Base-by-base conservation (phyloP, 2,329 filamentous ascomycete species). In the Microdochium paspali region DNA sequence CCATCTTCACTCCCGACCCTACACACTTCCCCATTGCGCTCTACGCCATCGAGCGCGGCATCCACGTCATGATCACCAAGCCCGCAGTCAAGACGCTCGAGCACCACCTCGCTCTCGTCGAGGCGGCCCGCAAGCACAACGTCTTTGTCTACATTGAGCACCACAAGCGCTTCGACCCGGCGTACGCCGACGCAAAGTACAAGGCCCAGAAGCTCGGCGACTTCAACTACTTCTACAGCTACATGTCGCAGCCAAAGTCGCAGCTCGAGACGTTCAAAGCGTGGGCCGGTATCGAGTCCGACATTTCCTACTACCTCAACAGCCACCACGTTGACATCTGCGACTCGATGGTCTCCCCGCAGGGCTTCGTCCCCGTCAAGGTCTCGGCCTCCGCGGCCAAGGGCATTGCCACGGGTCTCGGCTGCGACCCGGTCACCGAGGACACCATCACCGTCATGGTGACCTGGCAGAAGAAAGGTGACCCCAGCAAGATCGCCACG, bases 181-280 rank as follows among this genome's bases (percentile, higher is more conserved):
- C 89, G 21, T 96, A 96, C 71, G 81, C 87, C 13, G 90, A 96
- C 65, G 91, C 91, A 13, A 80, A 84, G 45, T 84, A 84, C 69
- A 82, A 85, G 57, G 87, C 88, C 13, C 71, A 80, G 61, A 81
- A 74, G 46, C 73, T 96, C 7, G 90, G 90, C 54, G 89, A 95
- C 69, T 96, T 96, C 80, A 95, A 95, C 74, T 96, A 96, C 76
- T 96, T 95, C 66, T 96, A 95, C 77, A 85, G 80, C 58, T 96
- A 96, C 78, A 95, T 95, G 90, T 88, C 83, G 45, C 90, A 95
- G 73, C 87, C 85, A 51, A 95, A 94, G 71, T 88, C 77, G 45
- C 90, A 95, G 70, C 79, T 95, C 44, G 87, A 94, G 73, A 95
- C 90, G 1, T 95, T 95, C 81, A 90, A 89, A 68, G 85, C 89